These are phyloP conservation scores for Septoria linicola DNA, from an alignment of 2,329 filamentous ascomycete species.

Conservation along the genomic window DNA sequence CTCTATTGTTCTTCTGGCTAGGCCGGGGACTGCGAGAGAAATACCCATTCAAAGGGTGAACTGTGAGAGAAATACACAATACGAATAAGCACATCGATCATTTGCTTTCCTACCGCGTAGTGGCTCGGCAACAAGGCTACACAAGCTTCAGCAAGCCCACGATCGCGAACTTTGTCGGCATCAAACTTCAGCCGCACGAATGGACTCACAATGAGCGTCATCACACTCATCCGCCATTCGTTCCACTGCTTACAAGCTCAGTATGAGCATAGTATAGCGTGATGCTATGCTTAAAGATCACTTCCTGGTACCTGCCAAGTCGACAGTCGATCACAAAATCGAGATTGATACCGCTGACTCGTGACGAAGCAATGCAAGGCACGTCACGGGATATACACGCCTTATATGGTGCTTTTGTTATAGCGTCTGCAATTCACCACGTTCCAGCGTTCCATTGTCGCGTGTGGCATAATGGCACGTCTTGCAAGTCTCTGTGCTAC, in stretches of 20 bases:
- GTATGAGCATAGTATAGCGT: neutral
- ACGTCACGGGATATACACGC: conserved; percentile 1
- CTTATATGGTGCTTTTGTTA: neutral
- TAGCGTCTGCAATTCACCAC: too few relatives aligned
- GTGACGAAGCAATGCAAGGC: neutral
- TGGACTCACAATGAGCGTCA: neutral
- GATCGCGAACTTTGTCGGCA: neutral
- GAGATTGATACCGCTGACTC: neutral
- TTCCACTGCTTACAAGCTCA: neutral
- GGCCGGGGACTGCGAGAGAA: conserved; percentile 48
- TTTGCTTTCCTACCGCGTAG: too few relatives aligned
- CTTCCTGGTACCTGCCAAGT: neutral
- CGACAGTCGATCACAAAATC: too few relatives aligned
- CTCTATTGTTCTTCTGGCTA: conserved; percentile 49
- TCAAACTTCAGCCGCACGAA: conserved; percentile 1
- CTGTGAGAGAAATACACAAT: too few relatives aligned
- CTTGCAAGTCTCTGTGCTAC: neutral
- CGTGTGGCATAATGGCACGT: neutral
- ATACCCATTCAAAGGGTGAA: conserved; percentile 37
- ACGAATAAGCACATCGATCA: too few relatives aligned
- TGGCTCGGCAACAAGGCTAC: conserved; percentile 5
- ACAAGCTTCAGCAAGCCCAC: neutral
- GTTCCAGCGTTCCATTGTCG: too few relatives aligned
- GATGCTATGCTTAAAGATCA: neutral
- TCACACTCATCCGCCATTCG: neutral